Evolutionary conservation across 345 rosid species (phyloP).

Genomic region (Gossypium mustelinum): DNA sequence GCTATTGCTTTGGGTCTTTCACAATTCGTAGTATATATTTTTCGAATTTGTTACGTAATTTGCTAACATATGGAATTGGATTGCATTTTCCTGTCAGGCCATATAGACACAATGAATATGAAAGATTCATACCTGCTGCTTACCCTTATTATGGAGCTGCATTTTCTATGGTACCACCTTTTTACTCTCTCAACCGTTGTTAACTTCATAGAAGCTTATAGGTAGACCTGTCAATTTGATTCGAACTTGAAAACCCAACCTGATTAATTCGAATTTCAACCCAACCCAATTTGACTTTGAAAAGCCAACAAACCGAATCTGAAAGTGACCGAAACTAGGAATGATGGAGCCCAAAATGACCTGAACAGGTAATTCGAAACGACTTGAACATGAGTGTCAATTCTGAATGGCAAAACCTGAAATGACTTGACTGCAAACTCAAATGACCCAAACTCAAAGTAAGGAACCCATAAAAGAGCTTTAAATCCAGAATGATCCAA

Average conservation of each 20-base stretch:
- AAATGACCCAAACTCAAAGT: too few species aligned
- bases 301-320: too few species aligned
- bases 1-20: background rate
- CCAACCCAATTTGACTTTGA: too few species aligned
- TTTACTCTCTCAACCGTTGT: background rate
- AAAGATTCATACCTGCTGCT: constrained; percentile 68
- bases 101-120: constrained; percentile 69
- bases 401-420: too few species aligned
- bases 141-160: constrained; percentile 72
- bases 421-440: too few species aligned
- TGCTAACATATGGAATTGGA: background rate
- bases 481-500: too few species aligned
- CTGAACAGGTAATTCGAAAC: too few species aligned
- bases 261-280: background rate
- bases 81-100: constrained; percentile 76
- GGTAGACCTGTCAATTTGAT: background rate
- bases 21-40: background rate
- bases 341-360: too few species aligned
- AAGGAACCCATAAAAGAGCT: too few species aligned
- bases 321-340: too few species aligned
- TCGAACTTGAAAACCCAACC: background rate
- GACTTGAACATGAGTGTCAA: too few species aligned
- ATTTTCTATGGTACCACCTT: constrained; percentile 47
- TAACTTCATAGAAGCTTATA: background rate
- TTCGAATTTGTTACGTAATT: background rate